phyloP scores from a whole-genome alignment of 495 filamentous ascomycete genomes.

The Penicillium herquei region DNA sequence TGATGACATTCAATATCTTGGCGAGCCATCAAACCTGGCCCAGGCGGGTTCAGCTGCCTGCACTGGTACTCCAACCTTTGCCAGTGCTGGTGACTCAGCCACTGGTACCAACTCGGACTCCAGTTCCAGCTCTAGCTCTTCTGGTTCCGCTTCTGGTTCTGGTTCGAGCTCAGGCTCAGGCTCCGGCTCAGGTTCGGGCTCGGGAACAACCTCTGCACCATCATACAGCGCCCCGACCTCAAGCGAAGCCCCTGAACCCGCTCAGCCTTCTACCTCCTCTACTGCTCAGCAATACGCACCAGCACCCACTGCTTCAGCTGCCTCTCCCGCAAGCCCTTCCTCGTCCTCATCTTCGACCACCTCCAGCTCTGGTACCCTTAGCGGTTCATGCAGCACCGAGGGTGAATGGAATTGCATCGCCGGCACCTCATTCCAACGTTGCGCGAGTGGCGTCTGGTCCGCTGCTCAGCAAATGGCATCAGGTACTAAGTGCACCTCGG shows the following conservation, averaged over 20 bases:
- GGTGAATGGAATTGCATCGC: slow-evolving; percentile 64
- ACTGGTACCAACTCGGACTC: slow-evolving; percentile 11
- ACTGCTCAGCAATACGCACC: slow-evolving; percentile 8
- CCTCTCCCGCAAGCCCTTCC: slow-evolving; percentile 9
- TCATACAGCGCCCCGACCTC: slow-evolving; percentile 15
- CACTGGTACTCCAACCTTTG: slow-evolving; percentile 31
- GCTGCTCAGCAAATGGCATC: slow-evolving; percentile 49
- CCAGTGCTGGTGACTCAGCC: slow-evolving; percentile 20
- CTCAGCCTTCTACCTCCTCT: slow-evolving; percentile 19
- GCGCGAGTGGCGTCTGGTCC: slow-evolving; percentile 63
- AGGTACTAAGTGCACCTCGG: slow-evolving; percentile 59
- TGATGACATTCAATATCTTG: slow-evolving; percentile 47
- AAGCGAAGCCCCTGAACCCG: slow-evolving; percentile 29
- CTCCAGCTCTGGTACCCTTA: slow-evolving; percentile 22
- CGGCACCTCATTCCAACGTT: slow-evolving; percentile 59
- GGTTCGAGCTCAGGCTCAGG: slow-evolving; percentile 14
- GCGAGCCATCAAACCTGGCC: slow-evolving; percentile 27
- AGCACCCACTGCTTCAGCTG: slow-evolving; percentile 12
- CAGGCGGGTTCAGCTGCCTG: slow-evolving; percentile 29
- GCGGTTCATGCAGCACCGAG: slow-evolving; percentile 39
- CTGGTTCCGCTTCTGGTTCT: slow-evolving; percentile 6
- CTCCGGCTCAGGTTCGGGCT: slow-evolving; percentile 3
- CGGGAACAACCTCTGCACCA: slow-evolving; percentile 10
- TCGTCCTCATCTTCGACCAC: slow-evolving; percentile 17
- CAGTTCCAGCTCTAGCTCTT: slow-evolving; percentile 5